Base-by-base conservation (phyloP, 805 yeast genomes). In the Komagataella kurtzmanii region DNA sequence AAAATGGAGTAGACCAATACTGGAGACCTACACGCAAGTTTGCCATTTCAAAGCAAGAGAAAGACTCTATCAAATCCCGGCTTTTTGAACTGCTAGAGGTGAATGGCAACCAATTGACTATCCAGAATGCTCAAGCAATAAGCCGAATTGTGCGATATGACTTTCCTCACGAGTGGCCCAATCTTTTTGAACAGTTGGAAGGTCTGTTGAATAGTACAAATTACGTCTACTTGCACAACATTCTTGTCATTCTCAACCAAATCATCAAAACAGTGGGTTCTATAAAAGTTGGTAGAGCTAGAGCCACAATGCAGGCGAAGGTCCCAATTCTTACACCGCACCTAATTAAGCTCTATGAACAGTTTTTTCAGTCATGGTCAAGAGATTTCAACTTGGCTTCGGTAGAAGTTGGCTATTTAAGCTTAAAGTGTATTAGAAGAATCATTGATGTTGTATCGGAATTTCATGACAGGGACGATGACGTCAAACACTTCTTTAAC, bases 121-220 rank as follows among this genome's bases (percentile, higher is more conserved):
- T 85, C 30, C 98, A 93, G 66, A 85, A 87, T 62, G 95, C 97
- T 0, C 85, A 86, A 56, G 83, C 95, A 0, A 71, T 86, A 6
- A 83, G 95, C 1, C 73, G 83, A 54, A 85, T 93, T 24, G 84
- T 86, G 23, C 69, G 97, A 50, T 71, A 80, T 52, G 99, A 93
- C 59, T 93, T 87, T 62, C 97, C 98, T 0, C 64, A 69, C 1
- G 89, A 83, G 48, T 93, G 97, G 97, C 89, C 95, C 0, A 65
- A 75, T 2, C 62, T 93, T 17, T 85, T 93, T 60, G 90, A 85
- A 52, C 82, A 81, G 12, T 54, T 84, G 1, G 73, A 77, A 47
- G 59, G 59, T 3, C 58, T 71, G 18, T 59, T 84, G 49, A 65
- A 68, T 24, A 65, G 66, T 47, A 70, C 67, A 23, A 75, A 80